Base-by-base conservation (phyloP, 768 basidiomycete species). In the Chiua virens region DNA sequence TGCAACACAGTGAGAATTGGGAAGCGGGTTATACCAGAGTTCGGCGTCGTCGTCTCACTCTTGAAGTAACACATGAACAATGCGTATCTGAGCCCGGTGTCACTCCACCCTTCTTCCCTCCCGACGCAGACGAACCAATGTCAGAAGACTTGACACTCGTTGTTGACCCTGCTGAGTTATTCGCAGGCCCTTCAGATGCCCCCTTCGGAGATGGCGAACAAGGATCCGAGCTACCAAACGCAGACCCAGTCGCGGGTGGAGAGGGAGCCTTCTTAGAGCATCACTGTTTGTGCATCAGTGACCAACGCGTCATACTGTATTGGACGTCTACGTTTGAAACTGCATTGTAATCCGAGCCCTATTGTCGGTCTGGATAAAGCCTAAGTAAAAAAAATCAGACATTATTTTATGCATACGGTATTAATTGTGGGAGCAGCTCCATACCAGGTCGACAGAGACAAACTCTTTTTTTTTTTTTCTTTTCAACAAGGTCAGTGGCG, bases 371-470 rank as follows among this genome's bases (percentile, higher is more conserved):
- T 71, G 70, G 9, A 36, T 40, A 42, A 53, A 56, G 22, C 68
- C 68, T 67, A 25, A 7, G 18, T n/a, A n/a, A n/a, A n/a, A 42
- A 46, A 18, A 25, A 3, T 14, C n/a, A 20, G 17, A 20, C 8
- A n/a, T 25, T n/a, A 23, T 4, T 45, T 30, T 30, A 8, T 48
- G 21, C 9, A 8, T 38, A 8, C n/a, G 27, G 45, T 32, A 25
- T 25, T 8, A 8, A 25, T 25, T 25, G 4, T 3, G 27, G n/a
- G 41, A 28, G 17, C 11, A 18, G 18, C 10, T 7, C 9, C 51
- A 42, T 52, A 70, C 70, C 72, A 28, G n/a, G n/a, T n/a, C n/a
- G n/a, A n/a, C n/a, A n/a, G 71, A 72, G 34, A 73, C 71, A n/a
- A 73, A 49, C n/a, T n/a, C n/a, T n/a, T n/a, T n/a, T n/a, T n/a